Conservation (phyloP, 345 rosid genomes). For the Brassica cretica region DNA sequence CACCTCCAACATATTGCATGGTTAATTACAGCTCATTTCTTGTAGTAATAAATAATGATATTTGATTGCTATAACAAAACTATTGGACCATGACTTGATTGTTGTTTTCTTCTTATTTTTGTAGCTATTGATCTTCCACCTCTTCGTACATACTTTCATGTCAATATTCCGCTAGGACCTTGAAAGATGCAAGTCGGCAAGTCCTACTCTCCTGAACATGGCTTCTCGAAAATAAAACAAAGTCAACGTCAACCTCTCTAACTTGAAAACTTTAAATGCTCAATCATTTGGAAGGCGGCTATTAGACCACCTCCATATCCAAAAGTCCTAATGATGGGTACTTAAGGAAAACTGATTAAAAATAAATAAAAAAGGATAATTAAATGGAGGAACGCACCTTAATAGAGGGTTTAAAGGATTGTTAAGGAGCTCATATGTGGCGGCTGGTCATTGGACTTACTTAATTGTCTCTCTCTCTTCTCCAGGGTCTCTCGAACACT, state of each 20-base stretch:
- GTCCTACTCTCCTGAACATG: constrained; percentile 17
- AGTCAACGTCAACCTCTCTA: constrained; percentile 33
- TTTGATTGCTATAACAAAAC: constrained; percentile 10
- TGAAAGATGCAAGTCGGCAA: constrained; percentile 25
- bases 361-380: no score
- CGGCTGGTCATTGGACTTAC: background rate
- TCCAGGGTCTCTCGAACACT: background rate
- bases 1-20: constrained; percentile 6
- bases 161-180: constrained; percentile 15
- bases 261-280: background rate
- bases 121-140: constrained; percentile 9
- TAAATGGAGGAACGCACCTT: background rate
- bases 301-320: background rate
- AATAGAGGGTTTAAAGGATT: no score
- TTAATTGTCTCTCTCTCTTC: background rate
- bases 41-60: background rate
- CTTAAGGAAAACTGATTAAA: background rate
- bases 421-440: background rate
- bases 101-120: constrained; percentile 23
- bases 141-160: background rate
- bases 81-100: constrained; percentile 23
- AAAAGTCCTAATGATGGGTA: background rate
- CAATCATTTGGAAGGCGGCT: constrained; percentile 32
- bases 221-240: constrained; percentile 33
- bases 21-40: constrained; percentile 18